Evolutionary conservation across 768 basidiomycete genomes (phyloP), one percentile per base, ranked within the genome.

Genomic region (Termitomyces sp.): DNA sequence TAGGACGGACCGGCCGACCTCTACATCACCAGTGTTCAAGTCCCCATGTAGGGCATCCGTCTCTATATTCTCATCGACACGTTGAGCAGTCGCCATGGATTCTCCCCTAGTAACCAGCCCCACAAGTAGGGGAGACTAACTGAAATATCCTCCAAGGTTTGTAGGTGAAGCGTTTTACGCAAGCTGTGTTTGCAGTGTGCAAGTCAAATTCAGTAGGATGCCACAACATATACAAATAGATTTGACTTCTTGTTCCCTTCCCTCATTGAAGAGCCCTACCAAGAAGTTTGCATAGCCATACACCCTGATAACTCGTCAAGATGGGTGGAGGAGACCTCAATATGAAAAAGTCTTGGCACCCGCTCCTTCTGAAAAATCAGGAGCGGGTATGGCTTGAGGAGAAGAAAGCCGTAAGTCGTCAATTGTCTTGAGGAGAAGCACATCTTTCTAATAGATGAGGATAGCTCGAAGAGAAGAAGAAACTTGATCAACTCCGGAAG

Each of bases 271-370:
- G 54, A 10, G 31, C 31, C 11, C 31, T 7, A 17, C 40, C 17
- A 45, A 43, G 29, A 43, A 40, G 8, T 5, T 20, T 34, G 31
- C n/a, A 10, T 32, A 34, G 17, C 60, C n/a, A 50, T 61, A 42
- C 14, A 32, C 46, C n/a, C 29, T 46, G 6, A 37, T 45, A 57
- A 31, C 32, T 59, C 47, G 67, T 68, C 82, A 97, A 89, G 69
- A 98, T 98, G 96, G 96, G 96, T 86, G 95, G 96, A 61, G 96
- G 92, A 63, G 96, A 98, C 75, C 82, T 98, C 73, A 98, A 98
- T 72, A 98, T 98, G 96, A 97, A 92, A 78, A 96, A 97, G 84
- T 95, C 93, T 65, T 98, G 96, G 96, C 96, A 98, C 74, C 96
- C 96, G 84, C 88, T 95, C 83, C 91, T 96, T 76, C 76, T 97